Conservation (phyloP, 345 rosid genomes). For the Eucalyptus cloeziana region DNA sequence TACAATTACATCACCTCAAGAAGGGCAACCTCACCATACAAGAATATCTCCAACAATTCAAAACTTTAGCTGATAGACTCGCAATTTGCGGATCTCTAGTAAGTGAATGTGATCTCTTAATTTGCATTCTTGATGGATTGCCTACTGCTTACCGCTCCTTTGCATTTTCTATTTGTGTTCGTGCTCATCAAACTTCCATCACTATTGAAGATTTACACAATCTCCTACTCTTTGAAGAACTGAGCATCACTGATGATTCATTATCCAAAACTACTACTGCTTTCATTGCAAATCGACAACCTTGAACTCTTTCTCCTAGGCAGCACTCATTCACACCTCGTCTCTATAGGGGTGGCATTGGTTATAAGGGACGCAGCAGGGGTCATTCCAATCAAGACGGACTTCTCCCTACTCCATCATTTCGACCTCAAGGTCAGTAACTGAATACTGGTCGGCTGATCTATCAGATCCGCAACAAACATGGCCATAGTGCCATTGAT, state of each 20-base stretch:
- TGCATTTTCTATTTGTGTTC: not conserved
- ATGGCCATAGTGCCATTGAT: too few species aligned
- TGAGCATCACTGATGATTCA: not conserved
- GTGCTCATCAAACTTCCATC: not conserved
- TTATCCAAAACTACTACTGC: not conserved
- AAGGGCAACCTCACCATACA: too few species aligned
- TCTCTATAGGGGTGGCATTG: not conserved
- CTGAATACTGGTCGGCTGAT: rapidly evolving
- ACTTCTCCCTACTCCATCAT: too few species aligned
- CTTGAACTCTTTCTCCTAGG: not conserved
- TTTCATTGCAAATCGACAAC: not conserved
- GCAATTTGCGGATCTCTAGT: not conserved
- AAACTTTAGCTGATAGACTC: not conserved
- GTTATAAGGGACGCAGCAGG: not conserved
- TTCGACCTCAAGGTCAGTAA: too few species aligned
- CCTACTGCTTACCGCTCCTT: not conserved
- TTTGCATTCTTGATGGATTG: not conserved
- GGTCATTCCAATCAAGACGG: too few species aligned
- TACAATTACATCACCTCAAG: too few species aligned
- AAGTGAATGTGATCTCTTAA: not conserved
- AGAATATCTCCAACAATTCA: not conserved
- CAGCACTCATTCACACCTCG: not conserved
- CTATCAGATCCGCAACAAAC: too few species aligned
- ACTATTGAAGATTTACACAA: not conserved
- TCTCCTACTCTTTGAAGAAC: not conserved